Evolutionary conservation across 371 early-diverging fungal species (phyloP), one percentile per base, ranked within the genome.

Genomic region (Pancytospora philotis): DNA sequence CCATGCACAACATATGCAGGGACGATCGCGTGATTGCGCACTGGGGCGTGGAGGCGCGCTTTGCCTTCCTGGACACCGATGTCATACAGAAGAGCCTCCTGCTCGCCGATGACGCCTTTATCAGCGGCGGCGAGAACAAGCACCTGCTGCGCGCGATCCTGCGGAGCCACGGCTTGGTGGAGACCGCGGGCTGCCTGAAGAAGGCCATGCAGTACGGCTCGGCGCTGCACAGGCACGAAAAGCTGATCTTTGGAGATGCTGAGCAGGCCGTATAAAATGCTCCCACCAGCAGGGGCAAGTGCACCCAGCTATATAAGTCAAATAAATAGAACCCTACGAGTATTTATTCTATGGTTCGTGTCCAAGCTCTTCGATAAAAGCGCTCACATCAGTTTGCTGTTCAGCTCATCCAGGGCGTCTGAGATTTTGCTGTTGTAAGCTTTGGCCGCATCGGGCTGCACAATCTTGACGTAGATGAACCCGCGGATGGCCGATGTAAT

Each of bases 201-300:
- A 76, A 69, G 49, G 76, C 76, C 1, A 73, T 76, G 73, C 76
- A 76, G 50, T 73, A 62, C 57, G 76, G 76, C 6, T 60, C 62
- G 25, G 73, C 71, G 36, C 37, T 69, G 4, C 48, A 8, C 22
- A 76, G 69, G 19, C 16, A 2, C 19, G 71, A 71, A 49, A 62
- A 49, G 6, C 59, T 10, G 19, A 8, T 53, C 8, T 19, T 53
- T 19, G n/a, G n/a, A n/a, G n/a, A n/a, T n/a, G n/a, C n/a, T n/a
- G n/a, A n/a, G n/a, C n/a, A n/a, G n/a, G n/a, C n/a, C n/a, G n/a
- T n/a, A n/a, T n/a, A n/a, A n/a, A n/a, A n/a, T n/a, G n/a, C n/a
- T n/a, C n/a, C n/a, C n/a, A n/a, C n/a, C n/a, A n/a, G n/a, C n/a
- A n/a, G n/a, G n/a, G n/a, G n/a, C n/a, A n/a, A n/a, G n/a, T n/a